phyloP scores from a whole-genome alignment of 2,329 filamentous ascomycete species.

The Colletotrichum somersetense region DNA sequence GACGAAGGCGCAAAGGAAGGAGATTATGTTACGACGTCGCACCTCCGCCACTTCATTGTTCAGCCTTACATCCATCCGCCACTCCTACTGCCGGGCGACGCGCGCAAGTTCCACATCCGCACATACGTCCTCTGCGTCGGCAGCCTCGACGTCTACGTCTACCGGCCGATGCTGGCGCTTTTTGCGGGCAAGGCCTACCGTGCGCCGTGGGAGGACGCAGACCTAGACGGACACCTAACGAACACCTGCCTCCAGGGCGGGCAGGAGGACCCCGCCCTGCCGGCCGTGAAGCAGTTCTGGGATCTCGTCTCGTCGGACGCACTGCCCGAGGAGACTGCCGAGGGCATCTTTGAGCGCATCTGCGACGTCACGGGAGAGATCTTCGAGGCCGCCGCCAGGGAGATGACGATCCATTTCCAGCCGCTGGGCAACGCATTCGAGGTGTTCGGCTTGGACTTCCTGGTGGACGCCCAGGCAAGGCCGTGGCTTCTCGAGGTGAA shows the following conservation, averaged over 20 bases:
- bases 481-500: constrained; percentile 92
- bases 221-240: constrained; percentile 84
- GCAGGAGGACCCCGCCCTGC: constrained; percentile 53
- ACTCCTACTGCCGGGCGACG: constrained; percentile 75
- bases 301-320: constrained; percentile 57
- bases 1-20: constrained; percentile 52
- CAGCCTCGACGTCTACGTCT: constrained; percentile 85
- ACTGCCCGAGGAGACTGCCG: constrained; percentile 61
- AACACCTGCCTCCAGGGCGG: constrained; percentile 91
- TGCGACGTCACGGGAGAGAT: constrained; percentile 78
- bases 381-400: constrained; percentile 87
- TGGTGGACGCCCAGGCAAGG: constrained; percentile 75
- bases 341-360: constrained; percentile 79
- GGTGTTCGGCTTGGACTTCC: constrained; percentile 90
- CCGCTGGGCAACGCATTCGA: constrained; percentile 90
- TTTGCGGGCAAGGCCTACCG: constrained; percentile 84
- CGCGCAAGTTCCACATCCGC: constrained; percentile 93
- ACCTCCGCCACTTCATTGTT: constrained; percentile 94
- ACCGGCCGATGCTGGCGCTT: constrained; percentile 90
- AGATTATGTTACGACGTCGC: constrained; percentile 81
- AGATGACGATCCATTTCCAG: constrained; percentile 93
- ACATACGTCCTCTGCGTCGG: constrained; percentile 90
- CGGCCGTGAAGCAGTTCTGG: constrained; percentile 84
- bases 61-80: constrained; percentile 96
- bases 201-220: constrained; percentile 67